Base-by-base conservation (phyloP, 345 rosid genomes). In the Camelina sativa region DNA sequence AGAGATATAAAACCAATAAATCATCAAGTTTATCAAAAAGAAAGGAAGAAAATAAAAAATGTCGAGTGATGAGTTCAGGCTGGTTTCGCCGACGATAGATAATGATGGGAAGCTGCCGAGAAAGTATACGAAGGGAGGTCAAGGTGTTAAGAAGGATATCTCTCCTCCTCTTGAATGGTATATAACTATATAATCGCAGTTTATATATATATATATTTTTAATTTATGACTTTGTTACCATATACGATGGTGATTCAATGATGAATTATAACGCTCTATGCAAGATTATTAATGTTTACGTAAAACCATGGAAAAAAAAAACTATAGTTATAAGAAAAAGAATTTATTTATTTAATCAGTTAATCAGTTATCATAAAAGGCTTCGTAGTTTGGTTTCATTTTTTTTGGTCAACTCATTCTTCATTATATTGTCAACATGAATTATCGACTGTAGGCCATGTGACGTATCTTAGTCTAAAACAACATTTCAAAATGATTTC, bases 141-240 rank as follows among this genome's bases (percentile, higher is more conserved):
- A 91, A 75, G 97, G 96, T 1, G 88, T 87, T 1, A 44, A 79
- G 51, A 90, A 77, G 74, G 62, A 84, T 41, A 10, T 81, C 35
- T 91, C 93, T 15, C 93, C 96, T 2, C 89, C 85, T 1, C 62
- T 80, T 12, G 91, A 91, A 73, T 88, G 98, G 96, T 91, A 86
- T 37, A 8, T 37, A 40, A n/a, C n/a, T n/a, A n/a, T n/a, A n/a
- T n/a, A n/a, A n/a, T 72, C 6, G 6, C 30, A 37, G 40, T 8
- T 37, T 44, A 0, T 25, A 44, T 44, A 3, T 23, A 32, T 32
- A 32, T 43, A 12, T 61, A 34, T 17, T 17, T 17, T 32, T 57
- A 30, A n/a, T n/a, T 65, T 50, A 23, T 44, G 34, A 34, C 37
- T 37, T 37, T 37, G 41, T 38, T 38, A 8, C 41, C 41, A 10